phyloP scores from a whole-genome alignment of 2,329 filamentous ascomycete genomes.

The Venturia nashicola region DNA sequence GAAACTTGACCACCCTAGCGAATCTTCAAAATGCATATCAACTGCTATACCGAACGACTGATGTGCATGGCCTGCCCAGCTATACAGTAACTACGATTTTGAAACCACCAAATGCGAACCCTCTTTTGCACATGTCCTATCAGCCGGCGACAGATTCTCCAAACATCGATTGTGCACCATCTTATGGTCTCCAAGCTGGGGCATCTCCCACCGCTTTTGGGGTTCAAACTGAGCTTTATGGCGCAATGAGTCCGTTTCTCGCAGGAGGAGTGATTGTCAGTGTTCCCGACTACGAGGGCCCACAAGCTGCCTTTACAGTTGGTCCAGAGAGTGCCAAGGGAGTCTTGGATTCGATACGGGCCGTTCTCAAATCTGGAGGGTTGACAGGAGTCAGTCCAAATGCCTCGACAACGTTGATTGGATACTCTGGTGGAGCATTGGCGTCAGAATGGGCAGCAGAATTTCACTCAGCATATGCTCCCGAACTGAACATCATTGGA shows the following conservation, averaged over 20 bases:
- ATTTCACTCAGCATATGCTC: constrained; percentile 17
- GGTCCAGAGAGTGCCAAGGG: constrained; percentile 17
- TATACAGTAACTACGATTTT: constrained; percentile 5
- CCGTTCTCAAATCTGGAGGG: constrained; percentile 9
- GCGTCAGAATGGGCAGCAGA: constrained; percentile 18
- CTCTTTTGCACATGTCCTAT: constrained; percentile 11
- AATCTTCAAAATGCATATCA: constrained; percentile 1
- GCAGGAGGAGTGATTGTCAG: constrained; percentile 16
- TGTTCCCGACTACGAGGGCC: constrained; percentile 18
- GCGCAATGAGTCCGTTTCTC: constrained; percentile 10
- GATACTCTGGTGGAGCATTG: constrained; percentile 17
- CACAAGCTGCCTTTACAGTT: constrained; percentile 15
- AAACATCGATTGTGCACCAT: constrained; percentile 12
- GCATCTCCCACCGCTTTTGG: not conserved
- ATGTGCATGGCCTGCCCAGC: not conserved
- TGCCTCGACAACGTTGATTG: constrained; percentile 7
- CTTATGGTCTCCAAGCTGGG: constrained; percentile 9
- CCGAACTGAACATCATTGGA: constrained; percentile 19
- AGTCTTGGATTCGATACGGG: constrained; percentile 18
- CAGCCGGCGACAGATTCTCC: constrained; percentile 15
- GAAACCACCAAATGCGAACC: not conserved
- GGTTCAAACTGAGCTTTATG: constrained; percentile 6
- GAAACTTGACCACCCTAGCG: not conserved
- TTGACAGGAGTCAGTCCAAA: constrained; percentile 11
- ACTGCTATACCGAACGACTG: constrained; percentile 6